Percentiles rank a stretch among this genome's conserved stretches.
Evolutionary conservation across 805 yeast genomes (phyloP).

Genomic region (Candida insectorum): DNA sequence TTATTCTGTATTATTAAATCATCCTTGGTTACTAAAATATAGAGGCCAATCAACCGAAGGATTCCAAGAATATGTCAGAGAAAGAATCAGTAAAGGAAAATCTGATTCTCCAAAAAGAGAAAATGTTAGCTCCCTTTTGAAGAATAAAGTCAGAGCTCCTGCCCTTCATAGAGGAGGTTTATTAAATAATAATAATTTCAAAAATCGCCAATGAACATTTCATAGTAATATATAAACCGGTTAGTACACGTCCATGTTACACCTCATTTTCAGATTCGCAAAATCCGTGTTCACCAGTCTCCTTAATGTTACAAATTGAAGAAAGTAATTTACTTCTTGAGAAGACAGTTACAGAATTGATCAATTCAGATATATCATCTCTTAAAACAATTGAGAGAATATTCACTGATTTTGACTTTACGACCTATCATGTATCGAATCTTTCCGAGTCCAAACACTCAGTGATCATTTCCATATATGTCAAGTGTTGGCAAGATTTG

Average conservation of each 20-base stretch:
- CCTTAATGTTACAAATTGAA: slow-evolving; percentile 75
- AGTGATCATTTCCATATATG: slow-evolving; percentile 63
- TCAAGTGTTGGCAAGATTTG: slow-evolving; percentile 77
- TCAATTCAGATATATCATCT: slow-evolving; percentile 44
- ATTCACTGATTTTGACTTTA: slow-evolving; percentile 92
- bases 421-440: slow-evolving; percentile 90
- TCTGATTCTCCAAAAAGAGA: slow-evolving; percentile 20
- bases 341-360: slow-evolving; percentile 73
- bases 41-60: slow-evolving; percentile 27
- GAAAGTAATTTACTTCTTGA: slow-evolving; percentile 79
- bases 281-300: not conserved
- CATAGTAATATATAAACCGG: slow-evolving; percentile 1
- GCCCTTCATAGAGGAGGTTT: slow-evolving; percentile 44
- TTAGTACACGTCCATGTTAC: not conserved
- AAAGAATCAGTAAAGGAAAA: slow-evolving; percentile 12
- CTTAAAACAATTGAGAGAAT: slow-evolving; percentile 69
- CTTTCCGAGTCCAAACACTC: slow-evolving; percentile 62
- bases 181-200: slow-evolving; percentile 10
- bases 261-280: not conserved
- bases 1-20: slow-evolving; percentile 68
- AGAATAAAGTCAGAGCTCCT: slow-evolving; percentile 39
- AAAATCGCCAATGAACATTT: slow-evolving; percentile 4
- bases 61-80: slow-evolving; percentile 19
- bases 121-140: slow-evolving; percentile 37
- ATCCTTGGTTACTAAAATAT: slow-evolving; percentile 75